A percentile compares a stretch with the other conserved stretches of the same genome.
Conservation (phyloP, 75 land plant species). For the Sequoiadendron giganteum region DNA sequence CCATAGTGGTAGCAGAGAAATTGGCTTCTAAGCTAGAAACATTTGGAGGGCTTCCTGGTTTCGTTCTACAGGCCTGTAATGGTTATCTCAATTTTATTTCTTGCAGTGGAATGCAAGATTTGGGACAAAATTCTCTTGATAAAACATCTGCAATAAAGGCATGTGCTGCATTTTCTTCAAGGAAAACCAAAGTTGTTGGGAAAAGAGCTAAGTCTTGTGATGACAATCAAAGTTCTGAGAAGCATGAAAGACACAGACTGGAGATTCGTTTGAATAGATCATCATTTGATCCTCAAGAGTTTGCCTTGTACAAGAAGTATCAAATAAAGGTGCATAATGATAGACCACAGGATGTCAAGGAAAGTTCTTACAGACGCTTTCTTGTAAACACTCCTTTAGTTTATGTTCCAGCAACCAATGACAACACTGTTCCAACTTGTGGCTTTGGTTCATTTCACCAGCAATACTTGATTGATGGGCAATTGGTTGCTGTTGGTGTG, state of each 20-base stretch:
- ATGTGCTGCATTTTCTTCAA: not conserved
- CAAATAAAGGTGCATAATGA: conserved; percentile 89
- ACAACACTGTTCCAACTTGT: conserved; percentile 60
- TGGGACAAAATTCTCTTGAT: not conserved
- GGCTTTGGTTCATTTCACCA: conserved; percentile 99
- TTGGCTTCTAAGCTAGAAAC: conserved; percentile 38
- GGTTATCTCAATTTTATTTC: conserved; percentile 87
- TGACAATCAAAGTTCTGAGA: not conserved
- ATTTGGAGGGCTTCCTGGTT: conserved; percentile 15
- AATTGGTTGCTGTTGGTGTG: conserved; percentile 92
- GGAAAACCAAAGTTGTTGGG: not conserved
- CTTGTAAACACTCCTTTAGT: conserved; percentile 79
- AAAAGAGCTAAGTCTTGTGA: not conserved
- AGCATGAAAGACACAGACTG: conserved; percentile 29
- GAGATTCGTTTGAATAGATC: conserved; percentile 78
- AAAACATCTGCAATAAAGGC: not conserved
- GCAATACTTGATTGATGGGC: conserved; percentile 92
- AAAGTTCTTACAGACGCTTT: conserved; percentile 70
- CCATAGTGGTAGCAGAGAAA: conserved; percentile 60
- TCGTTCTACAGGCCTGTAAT: conserved; percentile 72
- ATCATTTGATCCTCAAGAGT: conserved; percentile 87
- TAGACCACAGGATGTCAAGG: conserved; percentile 63
- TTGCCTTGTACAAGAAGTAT: conserved; percentile 74
- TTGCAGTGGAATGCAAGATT: not conserved
- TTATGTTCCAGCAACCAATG: conserved; percentile 55